Percentiles rank a stretch among this genome's conserved stretches.
phyloP scores from a whole-genome alignment of 257 asterid genomes.

The Lithospermum erythrorhizon region DNA sequence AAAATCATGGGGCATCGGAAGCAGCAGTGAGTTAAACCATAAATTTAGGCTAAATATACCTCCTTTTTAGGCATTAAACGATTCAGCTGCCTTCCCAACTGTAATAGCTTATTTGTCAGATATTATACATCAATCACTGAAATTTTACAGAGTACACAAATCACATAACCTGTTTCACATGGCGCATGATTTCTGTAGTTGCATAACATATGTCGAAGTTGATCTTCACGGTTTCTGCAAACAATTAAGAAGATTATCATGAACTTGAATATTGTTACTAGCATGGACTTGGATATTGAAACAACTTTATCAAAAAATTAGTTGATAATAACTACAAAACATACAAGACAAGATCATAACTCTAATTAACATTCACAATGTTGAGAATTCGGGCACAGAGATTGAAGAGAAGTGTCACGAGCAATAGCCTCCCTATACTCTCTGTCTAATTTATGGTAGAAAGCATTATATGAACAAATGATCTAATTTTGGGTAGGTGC shows the following conservation, averaged over 20 bases:
- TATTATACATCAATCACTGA: slow-evolving; percentile 11
- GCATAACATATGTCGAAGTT: slow-evolving; percentile 81
- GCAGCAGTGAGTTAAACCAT: slow-evolving; percentile 6
- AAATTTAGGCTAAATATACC: slow-evolving; percentile 29
- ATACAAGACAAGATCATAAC: not conserved
- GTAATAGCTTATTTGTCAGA: slow-evolving; percentile 17
- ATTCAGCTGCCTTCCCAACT: slow-evolving; percentile 66
- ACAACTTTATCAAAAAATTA: no score
- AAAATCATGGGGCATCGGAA: not conserved
- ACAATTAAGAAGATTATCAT: slow-evolving; percentile 7
- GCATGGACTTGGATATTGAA: not conserved
- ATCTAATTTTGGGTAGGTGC: not conserved
- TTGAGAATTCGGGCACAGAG: not conserved
- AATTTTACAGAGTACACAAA: slow-evolving; percentile 2
- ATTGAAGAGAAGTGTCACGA: no score
- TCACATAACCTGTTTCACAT: slow-evolving; percentile 60
- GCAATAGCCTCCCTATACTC: not conserved
- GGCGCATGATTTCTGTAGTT: slow-evolving; percentile 75
- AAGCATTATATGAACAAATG: not conserved
- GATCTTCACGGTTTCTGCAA: slow-evolving; percentile 68
- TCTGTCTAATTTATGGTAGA: not conserved
- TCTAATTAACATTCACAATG: not conserved
- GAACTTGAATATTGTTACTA: not conserved
- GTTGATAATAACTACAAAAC: not conserved
- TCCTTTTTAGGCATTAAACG: slow-evolving; percentile 76